These are phyloP conservation scores for Hypseocharis bilobata DNA, from an alignment of 441 rosid species.

Conservation along the genomic window DNA sequence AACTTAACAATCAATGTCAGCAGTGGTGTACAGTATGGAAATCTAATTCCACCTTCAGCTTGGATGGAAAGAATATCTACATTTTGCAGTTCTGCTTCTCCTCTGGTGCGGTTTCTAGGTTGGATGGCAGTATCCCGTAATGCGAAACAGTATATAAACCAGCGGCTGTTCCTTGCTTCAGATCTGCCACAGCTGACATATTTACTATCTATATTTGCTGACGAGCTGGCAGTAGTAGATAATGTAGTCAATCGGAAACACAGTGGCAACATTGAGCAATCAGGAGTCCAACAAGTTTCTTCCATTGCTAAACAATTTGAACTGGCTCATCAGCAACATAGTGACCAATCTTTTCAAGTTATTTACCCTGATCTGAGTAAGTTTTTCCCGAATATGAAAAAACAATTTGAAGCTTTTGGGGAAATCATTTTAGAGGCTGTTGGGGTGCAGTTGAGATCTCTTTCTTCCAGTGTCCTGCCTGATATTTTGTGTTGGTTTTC, in stretches of 20 bases:
- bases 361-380: constrained; percentile 58
- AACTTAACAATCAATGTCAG: constrained; percentile 33
- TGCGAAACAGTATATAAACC: constrained; percentile 49
- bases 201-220: constrained; percentile 54
- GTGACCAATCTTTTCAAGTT: constrained; percentile 42
- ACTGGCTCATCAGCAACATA: constrained; percentile 28
- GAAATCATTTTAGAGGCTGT: constrained; percentile 73
- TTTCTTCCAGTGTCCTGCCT: constrained; percentile 51
- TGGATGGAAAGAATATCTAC: constrained; percentile 57
- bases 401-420: constrained; percentile 57
- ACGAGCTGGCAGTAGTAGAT: constrained; percentile 59
- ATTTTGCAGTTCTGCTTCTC: constrained; percentile 52
- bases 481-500: constrained; percentile 85
- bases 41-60: constrained; percentile 54
- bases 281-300: constrained; percentile 23
- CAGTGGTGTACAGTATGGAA: constrained; percentile 39
- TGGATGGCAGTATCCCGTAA: constrained; percentile 83
- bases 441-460: constrained; percentile 59
- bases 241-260: constrained; percentile 31
- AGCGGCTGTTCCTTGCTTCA: constrained; percentile 52
- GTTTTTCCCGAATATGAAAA: constrained; percentile 66
- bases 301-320: constrained; percentile 20
- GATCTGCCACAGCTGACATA: constrained; percentile 56
- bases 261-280: constrained; percentile 28
- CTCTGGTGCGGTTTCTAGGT: constrained; percentile 73